Evolutionary conservation across 2,329 filamentous ascomycete species (phyloP).

Genomic region (Pseudogymnoascus sp.): DNA sequence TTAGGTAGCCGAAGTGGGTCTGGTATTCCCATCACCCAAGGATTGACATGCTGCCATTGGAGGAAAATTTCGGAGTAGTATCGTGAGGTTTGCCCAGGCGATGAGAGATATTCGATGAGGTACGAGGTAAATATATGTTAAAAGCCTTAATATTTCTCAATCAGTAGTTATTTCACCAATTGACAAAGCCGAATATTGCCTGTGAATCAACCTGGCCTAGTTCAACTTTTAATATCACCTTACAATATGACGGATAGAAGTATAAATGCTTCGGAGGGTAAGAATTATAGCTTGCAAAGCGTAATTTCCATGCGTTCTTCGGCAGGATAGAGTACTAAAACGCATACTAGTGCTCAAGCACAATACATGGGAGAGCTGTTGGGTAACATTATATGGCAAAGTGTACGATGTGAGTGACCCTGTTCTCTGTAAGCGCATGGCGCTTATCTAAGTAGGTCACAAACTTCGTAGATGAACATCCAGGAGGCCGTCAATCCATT

Average conservation of each 20-base stretch:
- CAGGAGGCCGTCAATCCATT: not conserved
- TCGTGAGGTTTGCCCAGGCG: not conserved
- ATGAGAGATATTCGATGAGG: not conserved
- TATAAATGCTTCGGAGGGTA: not conserved
- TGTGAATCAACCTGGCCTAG: not conserved
- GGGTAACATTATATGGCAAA: not conserved
- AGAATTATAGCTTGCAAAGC: not conserved
- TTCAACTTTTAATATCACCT: not conserved
- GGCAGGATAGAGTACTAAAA: not conserved
- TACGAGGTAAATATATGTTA: not conserved
- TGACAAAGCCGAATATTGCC: not conserved
- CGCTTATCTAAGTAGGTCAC: not conserved
- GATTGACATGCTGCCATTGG: not conserved
- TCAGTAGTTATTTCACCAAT: not conserved
- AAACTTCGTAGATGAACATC: not conserved
- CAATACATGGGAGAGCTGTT: not conserved
- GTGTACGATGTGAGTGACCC: not conserved
- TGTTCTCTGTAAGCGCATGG: not conserved
- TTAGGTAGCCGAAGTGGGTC: not conserved
- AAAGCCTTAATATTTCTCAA: not conserved
- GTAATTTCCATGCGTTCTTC: not conserved
- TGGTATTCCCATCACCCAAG: not conserved
- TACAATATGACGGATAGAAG: not conserved
- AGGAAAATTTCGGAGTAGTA: not conserved
- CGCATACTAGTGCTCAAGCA: not conserved